A percentile compares a stretch with the other conserved stretches of the same genome.
Evolutionary conservation across 2,329 filamentous ascomycete species (phyloP).

Genomic region (Microsporum audouinii): DNA sequence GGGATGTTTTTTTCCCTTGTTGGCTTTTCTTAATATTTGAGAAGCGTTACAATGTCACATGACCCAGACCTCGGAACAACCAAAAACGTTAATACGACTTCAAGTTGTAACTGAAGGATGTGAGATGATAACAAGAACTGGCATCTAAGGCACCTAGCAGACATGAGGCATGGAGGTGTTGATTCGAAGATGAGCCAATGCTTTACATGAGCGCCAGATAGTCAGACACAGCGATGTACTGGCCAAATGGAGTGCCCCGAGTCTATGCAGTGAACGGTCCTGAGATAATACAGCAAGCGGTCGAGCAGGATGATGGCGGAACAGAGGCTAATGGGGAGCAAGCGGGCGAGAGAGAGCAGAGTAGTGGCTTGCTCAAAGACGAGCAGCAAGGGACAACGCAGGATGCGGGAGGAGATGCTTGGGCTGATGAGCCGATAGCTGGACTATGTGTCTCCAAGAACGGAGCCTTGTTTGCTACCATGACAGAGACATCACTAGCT

Average conservation of each 20-base stretch:
- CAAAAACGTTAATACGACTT: background rate
- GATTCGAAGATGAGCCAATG: slow-evolving; percentile 29
- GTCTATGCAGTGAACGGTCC: slow-evolving; percentile 39
- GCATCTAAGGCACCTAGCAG: background rate
- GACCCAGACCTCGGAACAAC: background rate
- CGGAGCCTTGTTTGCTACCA: slow-evolving; percentile 75
- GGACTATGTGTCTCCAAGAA: slow-evolving; percentile 66
- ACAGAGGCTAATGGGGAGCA: slow-evolving; percentile 20
- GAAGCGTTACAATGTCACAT: background rate
- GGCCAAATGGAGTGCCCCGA: slow-evolving; percentile 40
- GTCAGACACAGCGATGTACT: slow-evolving; percentile 36
- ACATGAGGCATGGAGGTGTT: slow-evolving; percentile 13
- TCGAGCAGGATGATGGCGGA: slow-evolving; percentile 18
- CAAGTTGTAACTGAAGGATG: too few relatives aligned
- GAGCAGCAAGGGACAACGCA: slow-evolving; percentile 17
- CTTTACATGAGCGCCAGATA: slow-evolving; percentile 17
- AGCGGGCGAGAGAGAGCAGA: slow-evolving; percentile 43
- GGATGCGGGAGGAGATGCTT: slow-evolving; percentile 21
- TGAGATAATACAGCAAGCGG: slow-evolving; percentile 22
- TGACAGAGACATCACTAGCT: slow-evolving; percentile 74
- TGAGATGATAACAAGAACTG: background rate
- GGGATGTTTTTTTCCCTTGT: background rate
- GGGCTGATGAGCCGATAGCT: slow-evolving; percentile 55
- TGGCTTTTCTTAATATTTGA: background rate
- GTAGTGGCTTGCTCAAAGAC: slow-evolving; percentile 23